Percentiles rank a stretch among this genome's conserved stretches.
These are phyloP conservation scores for Marasmius fiardii DNA, from an alignment of 1,284 basidiomycete genomes.

Conservation along the genomic window DNA sequence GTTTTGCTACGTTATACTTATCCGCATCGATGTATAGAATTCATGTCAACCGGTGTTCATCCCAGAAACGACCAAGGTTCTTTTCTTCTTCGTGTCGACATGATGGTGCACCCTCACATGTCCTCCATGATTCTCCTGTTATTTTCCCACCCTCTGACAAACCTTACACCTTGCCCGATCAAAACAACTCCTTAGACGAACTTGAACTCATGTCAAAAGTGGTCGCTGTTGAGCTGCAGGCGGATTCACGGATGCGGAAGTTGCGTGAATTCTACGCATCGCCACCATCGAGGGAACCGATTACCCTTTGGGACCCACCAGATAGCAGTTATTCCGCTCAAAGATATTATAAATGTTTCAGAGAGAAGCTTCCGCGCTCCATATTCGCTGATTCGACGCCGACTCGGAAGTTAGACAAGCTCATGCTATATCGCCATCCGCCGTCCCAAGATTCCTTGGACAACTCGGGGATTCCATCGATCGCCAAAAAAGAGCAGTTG, in stretches of 20 bases:
- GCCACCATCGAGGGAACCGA: background rate
- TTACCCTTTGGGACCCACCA: background rate
- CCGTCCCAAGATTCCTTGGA: constrained; percentile 33
- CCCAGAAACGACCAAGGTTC: background rate
- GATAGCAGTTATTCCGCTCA: background rate
- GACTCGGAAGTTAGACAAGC: constrained; percentile 2
- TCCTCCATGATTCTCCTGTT: constrained; percentile 2
- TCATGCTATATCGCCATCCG: constrained; percentile 43
- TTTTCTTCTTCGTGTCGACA: background rate
- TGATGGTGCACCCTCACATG: background rate
- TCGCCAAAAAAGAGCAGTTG: background rate
- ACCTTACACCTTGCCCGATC: background rate
- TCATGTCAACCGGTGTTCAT: constrained; percentile 4
- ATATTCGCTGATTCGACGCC: background rate
- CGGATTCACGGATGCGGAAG: background rate
- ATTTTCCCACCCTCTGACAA: background rate
- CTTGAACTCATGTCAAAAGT: background rate
- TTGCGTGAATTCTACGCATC: background rate
- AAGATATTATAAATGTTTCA: background rate
- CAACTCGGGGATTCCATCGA: background rate
- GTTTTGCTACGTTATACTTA: constrained; percentile 1
- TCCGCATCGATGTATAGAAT: constrained; percentile 8
- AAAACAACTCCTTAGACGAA: background rate
- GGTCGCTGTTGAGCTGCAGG: background rate
- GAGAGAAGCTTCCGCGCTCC: background rate